phyloP scores from a whole-genome alignment of 345 rosid genomes.

The Garcia nutans region DNA sequence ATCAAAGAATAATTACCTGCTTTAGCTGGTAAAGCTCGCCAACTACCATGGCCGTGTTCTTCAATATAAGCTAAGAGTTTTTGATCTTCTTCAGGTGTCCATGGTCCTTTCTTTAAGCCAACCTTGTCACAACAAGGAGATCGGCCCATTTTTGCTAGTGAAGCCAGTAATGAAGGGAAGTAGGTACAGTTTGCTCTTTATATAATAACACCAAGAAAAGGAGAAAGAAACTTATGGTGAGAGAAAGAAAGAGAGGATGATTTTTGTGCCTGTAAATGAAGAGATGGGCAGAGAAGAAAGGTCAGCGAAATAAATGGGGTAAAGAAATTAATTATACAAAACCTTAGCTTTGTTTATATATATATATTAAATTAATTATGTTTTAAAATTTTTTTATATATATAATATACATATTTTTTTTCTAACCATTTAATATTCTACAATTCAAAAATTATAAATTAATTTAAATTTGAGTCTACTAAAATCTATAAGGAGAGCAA shows the following conservation, averaged over 20 bases:
- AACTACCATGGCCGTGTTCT: conserved; percentile 94
- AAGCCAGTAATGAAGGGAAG: conserved; percentile 18
- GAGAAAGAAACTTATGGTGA: not conserved
- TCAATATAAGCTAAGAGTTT: conserved; percentile 87
- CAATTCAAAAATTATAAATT: too few species aligned
- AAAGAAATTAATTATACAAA: conserved; percentile 21
- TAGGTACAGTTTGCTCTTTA: conserved; percentile 17
- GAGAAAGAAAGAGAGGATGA: conserved; percentile 13
- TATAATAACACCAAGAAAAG: conserved; percentile 13
- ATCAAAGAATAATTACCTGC: conserved; percentile 46
- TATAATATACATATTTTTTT: too few species aligned
- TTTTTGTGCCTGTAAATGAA: conserved; percentile 30
- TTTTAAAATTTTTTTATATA: too few species aligned
- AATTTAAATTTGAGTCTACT: too few species aligned
- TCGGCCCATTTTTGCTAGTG: conserved; percentile 21
- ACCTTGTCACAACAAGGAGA: conserved; percentile 56
- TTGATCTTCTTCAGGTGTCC: conserved; percentile 96
- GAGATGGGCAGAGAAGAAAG: conserved; percentile 38
- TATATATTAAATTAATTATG: too few species aligned
- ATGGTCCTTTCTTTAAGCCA: conserved; percentile 93
- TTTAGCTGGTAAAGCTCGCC: conserved; percentile 85
- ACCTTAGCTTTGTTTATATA: too few species aligned
- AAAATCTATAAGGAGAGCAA: too few species aligned
- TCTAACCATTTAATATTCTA: too few species aligned
- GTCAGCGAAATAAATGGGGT: conserved; percentile 47